Conservation (phyloP, 495 filamentous ascomycete genomes). For the Xylaria cubensis region DNA sequence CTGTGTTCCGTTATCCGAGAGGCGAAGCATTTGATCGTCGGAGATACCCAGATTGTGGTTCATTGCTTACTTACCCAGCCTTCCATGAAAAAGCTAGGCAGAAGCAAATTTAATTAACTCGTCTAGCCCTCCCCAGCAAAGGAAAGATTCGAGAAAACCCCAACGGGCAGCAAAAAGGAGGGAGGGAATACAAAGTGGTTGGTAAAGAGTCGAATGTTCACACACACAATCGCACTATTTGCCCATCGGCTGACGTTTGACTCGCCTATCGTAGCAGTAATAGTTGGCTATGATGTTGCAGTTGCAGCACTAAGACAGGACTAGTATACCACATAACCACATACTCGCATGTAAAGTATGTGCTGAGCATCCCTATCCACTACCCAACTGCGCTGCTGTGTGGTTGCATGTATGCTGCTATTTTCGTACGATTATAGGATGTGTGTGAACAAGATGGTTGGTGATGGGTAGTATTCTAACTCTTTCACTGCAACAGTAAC, state of each 20-base stretch:
- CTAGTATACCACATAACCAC: neutral
- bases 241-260: slow-evolving; percentile 11
- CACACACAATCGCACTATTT: slow-evolving; percentile 16
- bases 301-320: neutral
- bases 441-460: neutral
- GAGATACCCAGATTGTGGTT: slow-evolving; percentile 10
- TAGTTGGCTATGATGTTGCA: slow-evolving; percentile 8
- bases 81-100: neutral
- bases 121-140: neutral
- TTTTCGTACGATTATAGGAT: slow-evolving; percentile 24
- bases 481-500: slow-evolving; percentile 14
- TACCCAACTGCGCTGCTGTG: neutral
- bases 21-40: slow-evolving; percentile 13
- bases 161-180: neutral
- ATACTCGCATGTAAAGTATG: neutral
- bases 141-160: neutral
- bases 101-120: slow-evolving; percentile 4
- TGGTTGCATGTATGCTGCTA: slow-evolving; percentile 21
- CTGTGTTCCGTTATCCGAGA: slow-evolving; percentile 17
- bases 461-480: neutral
- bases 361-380: neutral
- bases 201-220: slow-evolving; percentile 6
- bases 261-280: slow-evolving; percentile 6
- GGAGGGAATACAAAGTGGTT: neutral
- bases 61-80: neutral